These are phyloP conservation scores for Candida chauliodis DNA, from an alignment of 805 yeast genomes.

Conservation along the genomic window DNA sequence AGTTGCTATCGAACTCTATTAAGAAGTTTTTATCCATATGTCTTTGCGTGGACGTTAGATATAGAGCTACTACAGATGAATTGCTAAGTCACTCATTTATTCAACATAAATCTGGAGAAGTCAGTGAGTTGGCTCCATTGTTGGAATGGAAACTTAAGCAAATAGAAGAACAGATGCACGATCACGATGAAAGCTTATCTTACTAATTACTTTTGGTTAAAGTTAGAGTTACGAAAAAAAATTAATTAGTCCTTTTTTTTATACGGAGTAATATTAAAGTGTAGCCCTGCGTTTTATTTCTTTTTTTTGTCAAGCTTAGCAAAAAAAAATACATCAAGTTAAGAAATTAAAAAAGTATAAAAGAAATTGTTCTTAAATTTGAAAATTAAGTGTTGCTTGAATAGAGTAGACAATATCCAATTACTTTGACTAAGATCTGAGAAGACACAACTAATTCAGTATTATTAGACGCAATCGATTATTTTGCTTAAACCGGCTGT, in stretches of 20 bases:
- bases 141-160: constrained; percentile 44
- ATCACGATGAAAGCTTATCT: background rate
- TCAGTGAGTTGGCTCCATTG: constrained; percentile 56
- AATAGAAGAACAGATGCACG: constrained; percentile 6
- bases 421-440: background rate
- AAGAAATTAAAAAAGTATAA: too few species aligned
- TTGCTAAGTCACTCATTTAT: constrained; percentile 74
- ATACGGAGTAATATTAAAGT: too few species aligned
- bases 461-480: too few species aligned
- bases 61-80: constrained; percentile 88
- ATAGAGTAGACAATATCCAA: too few species aligned
- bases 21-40: constrained; percentile 87
- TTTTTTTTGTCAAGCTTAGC: background rate
- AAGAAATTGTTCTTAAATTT: too few species aligned
- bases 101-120: constrained; percentile 54
- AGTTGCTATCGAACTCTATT: constrained; percentile 64
- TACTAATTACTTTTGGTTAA: too few species aligned
- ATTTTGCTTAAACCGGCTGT: too few species aligned
- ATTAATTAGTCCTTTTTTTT: background rate
- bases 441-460: too few species aligned
- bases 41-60: constrained; percentile 88
- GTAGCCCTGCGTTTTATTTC: background rate
- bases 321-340: too few species aligned
- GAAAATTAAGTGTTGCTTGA: too few species aligned
- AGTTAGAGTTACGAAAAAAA: too few species aligned